phyloP scores from a whole-genome alignment of 2,329 filamentous ascomycete species.

The Monilinia aucupariae region DNA sequence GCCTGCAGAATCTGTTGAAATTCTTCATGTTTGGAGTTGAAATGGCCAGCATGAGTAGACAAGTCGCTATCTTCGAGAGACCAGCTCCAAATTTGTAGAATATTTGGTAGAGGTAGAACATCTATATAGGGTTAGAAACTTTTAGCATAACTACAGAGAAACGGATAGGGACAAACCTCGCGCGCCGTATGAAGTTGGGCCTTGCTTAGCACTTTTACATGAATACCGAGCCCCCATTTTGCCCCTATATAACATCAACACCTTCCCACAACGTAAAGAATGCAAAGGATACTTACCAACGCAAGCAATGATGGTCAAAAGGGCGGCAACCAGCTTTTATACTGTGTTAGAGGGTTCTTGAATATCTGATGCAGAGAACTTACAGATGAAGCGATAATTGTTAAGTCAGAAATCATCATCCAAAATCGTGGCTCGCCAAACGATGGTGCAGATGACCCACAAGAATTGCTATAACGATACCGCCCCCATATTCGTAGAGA shows the following conservation, averaged over 20 bases:
- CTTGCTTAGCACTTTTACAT: neutral
- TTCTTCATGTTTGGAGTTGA: conserved; percentile 18
- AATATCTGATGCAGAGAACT: neutral
- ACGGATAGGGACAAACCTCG: neutral
- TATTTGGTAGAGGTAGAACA: conserved; percentile 23
- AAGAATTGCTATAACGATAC: conserved; percentile 12
- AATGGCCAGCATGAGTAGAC: conserved; percentile 20
- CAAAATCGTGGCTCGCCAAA: conserved; percentile 16
- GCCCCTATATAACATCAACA: neutral
- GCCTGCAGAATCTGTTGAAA: conserved; percentile 17
- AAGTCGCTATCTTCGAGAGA: conserved; percentile 21
- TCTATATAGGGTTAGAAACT: conserved; percentile 17
- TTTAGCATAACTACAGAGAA: neutral
- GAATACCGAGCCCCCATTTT: conserved; percentile 12
- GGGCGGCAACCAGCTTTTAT: neutral
- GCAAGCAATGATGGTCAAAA: conserved; percentile 7
- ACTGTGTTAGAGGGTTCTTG: neutral
- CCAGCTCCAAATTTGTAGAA: conserved; percentile 20
- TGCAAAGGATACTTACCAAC: neutral
- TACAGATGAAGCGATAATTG: conserved; percentile 17
- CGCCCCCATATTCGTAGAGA: conserved; percentile 19
- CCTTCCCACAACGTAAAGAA: neutral
- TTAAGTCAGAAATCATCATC: conserved; percentile 17
- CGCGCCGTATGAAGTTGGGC: neutral
- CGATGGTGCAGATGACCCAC: neutral